A percentile compares a stretch with the other conserved stretches of the same genome.
These are phyloP conservation scores for Glycyrrhiza uralensis DNA, from an alignment of 306 rosid genomes.

Conservation along the genomic window DNA sequence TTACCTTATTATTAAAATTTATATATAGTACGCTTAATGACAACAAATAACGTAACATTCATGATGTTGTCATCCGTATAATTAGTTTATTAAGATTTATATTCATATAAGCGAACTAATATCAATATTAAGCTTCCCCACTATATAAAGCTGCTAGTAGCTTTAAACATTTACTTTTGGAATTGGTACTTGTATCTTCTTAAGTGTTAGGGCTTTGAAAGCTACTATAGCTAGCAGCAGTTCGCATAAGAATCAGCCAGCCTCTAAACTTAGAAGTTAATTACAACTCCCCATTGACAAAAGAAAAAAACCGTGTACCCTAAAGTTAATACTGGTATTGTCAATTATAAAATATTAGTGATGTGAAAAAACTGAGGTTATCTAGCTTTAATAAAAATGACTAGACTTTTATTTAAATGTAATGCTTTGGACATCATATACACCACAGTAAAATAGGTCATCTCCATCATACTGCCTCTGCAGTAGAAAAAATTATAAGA, in stretches of 20 bases:
- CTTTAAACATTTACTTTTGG: constrained; percentile 7
- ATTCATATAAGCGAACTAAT: too few species aligned
- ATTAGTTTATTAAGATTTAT: too few species aligned
- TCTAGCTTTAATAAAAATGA: too few species aligned
- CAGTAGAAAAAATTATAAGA: too few species aligned
- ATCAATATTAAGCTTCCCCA: too few species aligned
- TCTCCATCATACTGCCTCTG: too few species aligned
- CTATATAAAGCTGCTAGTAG: constrained; percentile 18
- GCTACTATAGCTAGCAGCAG: constrained; percentile 2
- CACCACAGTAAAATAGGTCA: too few species aligned
- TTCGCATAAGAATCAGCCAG: not conserved
- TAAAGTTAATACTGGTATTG: not conserved
- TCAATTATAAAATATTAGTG: not conserved
- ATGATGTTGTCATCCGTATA: too few species aligned
- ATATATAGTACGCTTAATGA: too few species aligned
- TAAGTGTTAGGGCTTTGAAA: constrained; percentile 26
- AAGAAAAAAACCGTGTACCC: not conserved
- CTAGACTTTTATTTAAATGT: too few species aligned
- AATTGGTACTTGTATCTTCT: constrained; percentile 7
- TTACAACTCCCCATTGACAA: not conserved
- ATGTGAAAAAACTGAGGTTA: not conserved
- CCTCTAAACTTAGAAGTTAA: not conserved
- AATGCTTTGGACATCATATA: too few species aligned
- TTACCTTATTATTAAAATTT: too few species aligned
- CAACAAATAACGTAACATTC: not conserved